Evolutionary conservation across 208 protist genomes (phyloP).

Genomic region (Endotrypanum monterogeii): DNA sequence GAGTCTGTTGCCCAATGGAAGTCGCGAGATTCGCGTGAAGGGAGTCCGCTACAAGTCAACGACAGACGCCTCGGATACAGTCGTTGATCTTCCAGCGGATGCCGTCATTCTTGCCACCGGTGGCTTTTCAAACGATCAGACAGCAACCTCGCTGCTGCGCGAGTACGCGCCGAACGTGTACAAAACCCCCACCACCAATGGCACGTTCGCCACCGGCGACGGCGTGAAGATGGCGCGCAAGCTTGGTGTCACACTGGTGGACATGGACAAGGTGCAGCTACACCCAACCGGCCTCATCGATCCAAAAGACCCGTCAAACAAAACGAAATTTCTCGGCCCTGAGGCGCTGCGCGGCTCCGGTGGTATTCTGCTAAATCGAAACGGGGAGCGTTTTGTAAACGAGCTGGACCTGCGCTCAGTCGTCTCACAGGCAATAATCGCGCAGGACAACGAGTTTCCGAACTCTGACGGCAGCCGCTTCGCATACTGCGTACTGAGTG

Average conservation of each 20-base stretch:
- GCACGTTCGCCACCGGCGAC: slow-evolving; percentile 81
- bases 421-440: slow-evolving; percentile 90
- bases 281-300: slow-evolving; percentile 97
- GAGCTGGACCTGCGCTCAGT: slow-evolving; percentile 95
- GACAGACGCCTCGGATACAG: slow-evolving; percentile 16
- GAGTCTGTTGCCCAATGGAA: slow-evolving; percentile 39
- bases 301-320: slow-evolving; percentile 82
- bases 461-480: slow-evolving; percentile 59
- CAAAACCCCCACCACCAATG: slow-evolving; percentile 92
- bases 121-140: slow-evolving; percentile 80
- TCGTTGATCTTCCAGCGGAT: slow-evolving; percentile 52
- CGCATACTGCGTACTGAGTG: slow-evolving; percentile 85
- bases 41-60: slow-evolving; percentile 52
- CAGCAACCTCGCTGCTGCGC: slow-evolving; percentile 59
- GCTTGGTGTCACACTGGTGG: slow-evolving; percentile 75
- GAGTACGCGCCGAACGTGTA: slow-evolving; percentile 79
- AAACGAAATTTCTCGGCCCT: slow-evolving; percentile 94
- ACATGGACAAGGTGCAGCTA: slow-evolving; percentile 95
- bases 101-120: slow-evolving; percentile 90
- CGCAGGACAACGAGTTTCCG: slow-evolving; percentile 67
- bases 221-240: slow-evolving; percentile 74
- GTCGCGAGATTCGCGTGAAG: slow-evolving; percentile 41
- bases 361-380: slow-evolving; percentile 92
- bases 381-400: slow-evolving; percentile 94
- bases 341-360: slow-evolving; percentile 96